phyloP scores from a whole-genome alignment of 129 eudicot genomes.

The Flaveria ramosissima region DNA sequence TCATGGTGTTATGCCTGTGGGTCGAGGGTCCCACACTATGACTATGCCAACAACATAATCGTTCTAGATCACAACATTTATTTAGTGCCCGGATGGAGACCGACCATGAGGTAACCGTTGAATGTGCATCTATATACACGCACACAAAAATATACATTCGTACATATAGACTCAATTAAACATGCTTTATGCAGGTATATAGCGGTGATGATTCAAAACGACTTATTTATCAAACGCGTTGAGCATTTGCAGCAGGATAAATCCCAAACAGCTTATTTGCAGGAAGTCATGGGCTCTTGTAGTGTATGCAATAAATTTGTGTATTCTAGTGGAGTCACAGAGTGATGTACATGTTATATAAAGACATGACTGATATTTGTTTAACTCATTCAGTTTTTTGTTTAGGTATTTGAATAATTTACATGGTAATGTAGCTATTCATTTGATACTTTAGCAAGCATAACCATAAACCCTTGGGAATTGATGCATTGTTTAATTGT shows the following conservation, averaged over 20 bases:
- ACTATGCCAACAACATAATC: constrained; percentile 86
- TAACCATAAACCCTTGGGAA: not conserved
- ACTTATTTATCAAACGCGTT: constrained; percentile 18
- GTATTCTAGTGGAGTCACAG: constrained; percentile 25
- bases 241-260: constrained; percentile 17
- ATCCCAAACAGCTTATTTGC: constrained; percentile 22
- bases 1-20: constrained; percentile 73
- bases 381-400: not conserved
- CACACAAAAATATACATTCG: not conserved
- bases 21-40: constrained; percentile 92
- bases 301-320: constrained; percentile 21
- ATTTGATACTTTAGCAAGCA: not conserved
- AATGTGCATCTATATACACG: not conserved
- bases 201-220: constrained; percentile 9
- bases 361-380: not conserved
- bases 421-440: constrained; percentile 20
- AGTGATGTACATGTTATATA: constrained; percentile 32
- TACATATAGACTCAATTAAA: not conserved
- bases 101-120: constrained; percentile 32
- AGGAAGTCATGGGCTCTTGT: constrained; percentile 26
- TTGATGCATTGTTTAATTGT: constrained; percentile 3
- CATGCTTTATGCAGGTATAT: constrained; percentile 21
- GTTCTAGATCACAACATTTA: constrained; percentile 23
- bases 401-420: constrained; percentile 12
- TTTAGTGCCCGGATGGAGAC: constrained; percentile 24